phyloP scores from a whole-genome alignment of 2,329 filamentous ascomycete genomes.

The Ceratocystiopsis sp. region DNA sequence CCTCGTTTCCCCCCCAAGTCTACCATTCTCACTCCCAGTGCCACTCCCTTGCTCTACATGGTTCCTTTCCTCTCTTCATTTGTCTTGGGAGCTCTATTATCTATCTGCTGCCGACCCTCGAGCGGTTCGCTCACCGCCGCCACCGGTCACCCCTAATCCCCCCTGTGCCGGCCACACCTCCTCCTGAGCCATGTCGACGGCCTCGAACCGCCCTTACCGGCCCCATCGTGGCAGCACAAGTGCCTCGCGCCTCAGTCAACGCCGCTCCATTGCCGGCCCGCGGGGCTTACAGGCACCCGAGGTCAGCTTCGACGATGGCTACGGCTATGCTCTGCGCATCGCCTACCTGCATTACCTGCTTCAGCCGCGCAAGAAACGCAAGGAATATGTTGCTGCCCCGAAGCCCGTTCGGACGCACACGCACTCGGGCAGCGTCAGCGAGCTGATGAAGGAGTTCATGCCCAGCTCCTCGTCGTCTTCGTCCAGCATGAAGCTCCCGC shows the following conservation, averaged over 20 bases:
- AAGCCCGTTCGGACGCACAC: constrained; percentile 6
- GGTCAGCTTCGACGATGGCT: constrained; percentile 62
- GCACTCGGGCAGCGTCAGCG: constrained; percentile 54
- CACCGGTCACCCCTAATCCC: no score
- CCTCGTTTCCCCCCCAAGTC: no score
- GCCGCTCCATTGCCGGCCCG: constrained; percentile 26
- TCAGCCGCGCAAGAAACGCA: constrained; percentile 74
- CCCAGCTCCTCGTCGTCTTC: constrained; percentile 16
- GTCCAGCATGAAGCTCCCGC: constrained; percentile 35
- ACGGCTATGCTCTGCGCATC: constrained; percentile 75
- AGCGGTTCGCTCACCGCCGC: no score
- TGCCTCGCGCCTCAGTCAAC: constrained; percentile 24
- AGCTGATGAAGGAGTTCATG: constrained; percentile 76
- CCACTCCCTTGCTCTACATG: no score
- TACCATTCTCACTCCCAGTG: no score
- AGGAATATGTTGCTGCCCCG: constrained; percentile 61
- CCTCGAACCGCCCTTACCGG: constrained; percentile 29
- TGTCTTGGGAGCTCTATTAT: no score
- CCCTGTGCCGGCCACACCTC: no score
- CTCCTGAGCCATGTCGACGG: constrained; percentile 27
- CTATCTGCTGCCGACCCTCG: no score
- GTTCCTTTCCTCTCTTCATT: no score
- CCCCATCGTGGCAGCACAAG: constrained; percentile 27
- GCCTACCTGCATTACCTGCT: constrained; percentile 88
- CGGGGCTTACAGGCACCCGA: constrained; percentile 21